Evolutionary conservation across 495 filamentous ascomycete genomes (phyloP).

Genomic region (Tetracladium setigerum): DNA sequence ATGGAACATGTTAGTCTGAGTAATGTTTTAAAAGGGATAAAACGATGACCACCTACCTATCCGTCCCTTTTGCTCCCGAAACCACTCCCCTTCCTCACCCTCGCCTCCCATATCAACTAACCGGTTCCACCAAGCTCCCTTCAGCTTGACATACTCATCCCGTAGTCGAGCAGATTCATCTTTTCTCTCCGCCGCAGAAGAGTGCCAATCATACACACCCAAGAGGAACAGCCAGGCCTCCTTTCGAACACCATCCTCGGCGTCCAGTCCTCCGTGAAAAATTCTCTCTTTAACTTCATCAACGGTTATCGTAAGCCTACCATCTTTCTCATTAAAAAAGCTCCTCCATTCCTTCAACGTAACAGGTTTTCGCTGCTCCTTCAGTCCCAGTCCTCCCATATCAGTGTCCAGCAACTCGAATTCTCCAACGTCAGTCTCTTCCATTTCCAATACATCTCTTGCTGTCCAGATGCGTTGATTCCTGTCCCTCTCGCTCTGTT

Average conservation of each 20-base stretch:
- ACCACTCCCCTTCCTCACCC: conserved; percentile 78
- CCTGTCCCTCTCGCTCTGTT: conserved; percentile 83
- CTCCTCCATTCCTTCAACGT: conserved; percentile 78
- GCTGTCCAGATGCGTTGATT: conserved; percentile 88
- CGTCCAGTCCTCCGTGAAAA: conserved; percentile 88
- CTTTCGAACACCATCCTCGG: conserved; percentile 85
- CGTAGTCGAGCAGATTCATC: conserved; percentile 75
- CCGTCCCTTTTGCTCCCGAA: conserved; percentile 86
- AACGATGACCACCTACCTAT: conserved; percentile 61
- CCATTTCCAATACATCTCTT: conserved; percentile 84
- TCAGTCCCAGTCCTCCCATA: conserved; percentile 57
- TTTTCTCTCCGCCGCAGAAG: conserved; percentile 69
- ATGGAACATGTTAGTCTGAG: conserved; percentile 21
- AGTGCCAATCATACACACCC: conserved; percentile 87
- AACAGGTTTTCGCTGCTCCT: conserved; percentile 68
- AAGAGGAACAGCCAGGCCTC: conserved; percentile 95
- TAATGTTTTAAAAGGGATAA: background rate
- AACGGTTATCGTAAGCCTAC: conserved; percentile 65
- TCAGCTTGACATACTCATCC: conserved; percentile 89
- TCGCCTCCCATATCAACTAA: conserved; percentile 75
- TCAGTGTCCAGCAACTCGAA: conserved; percentile 91
- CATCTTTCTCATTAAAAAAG: conserved; percentile 71
- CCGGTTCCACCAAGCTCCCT: conserved; percentile 93
- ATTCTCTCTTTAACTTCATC: conserved; percentile 94
- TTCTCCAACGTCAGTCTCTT: conserved; percentile 87